Evolutionary conservation across 768 basidiomycete species (phyloP).

Genomic region (Phaeotremella fagi): DNA sequence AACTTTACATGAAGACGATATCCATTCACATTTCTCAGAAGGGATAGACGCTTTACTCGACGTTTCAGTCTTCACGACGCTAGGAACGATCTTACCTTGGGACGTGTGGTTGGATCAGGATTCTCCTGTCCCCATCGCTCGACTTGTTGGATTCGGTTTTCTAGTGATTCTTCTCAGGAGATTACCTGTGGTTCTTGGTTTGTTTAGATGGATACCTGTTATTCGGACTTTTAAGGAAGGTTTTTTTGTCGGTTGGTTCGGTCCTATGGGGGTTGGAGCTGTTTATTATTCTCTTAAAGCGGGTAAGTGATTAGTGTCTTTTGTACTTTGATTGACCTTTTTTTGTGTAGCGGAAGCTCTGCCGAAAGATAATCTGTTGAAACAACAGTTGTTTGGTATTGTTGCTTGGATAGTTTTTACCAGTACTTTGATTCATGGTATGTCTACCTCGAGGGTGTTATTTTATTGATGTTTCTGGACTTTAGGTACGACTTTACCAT

Average conservation of each 20-base stretch:
- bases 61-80: slow-evolving; percentile 18
- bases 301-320: neutral
- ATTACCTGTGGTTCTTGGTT: slow-evolving; percentile 15
- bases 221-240: slow-evolving; percentile 20
- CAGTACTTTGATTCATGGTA: slow-evolving; percentile 22
- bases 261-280: slow-evolving; percentile 25
- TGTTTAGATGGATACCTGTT: slow-evolving; percentile 12
- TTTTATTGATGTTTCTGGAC: neutral
- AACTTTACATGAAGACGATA: slow-evolving; percentile 17
- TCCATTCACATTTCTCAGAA: slow-evolving; percentile 25
- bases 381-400: slow-evolving; percentile 14
- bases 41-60: slow-evolving; percentile 25
- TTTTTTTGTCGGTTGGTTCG: slow-evolving; percentile 23
- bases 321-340: neutral
- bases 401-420: slow-evolving; percentile 23
- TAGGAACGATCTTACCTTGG: slow-evolving; percentile 28
- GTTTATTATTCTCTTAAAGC: slow-evolving; percentile 20
- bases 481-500: slow-evolving; percentile 16
- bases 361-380: slow-evolving; percentile 6
- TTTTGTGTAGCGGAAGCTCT: slow-evolving; percentile 9
- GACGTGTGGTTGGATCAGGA: slow-evolving; percentile 7
- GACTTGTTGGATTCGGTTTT: slow-evolving; percentile 12
- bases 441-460: neutral
- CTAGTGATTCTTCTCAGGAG: slow-evolving; percentile 14
- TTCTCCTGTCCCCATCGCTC: slow-evolving; percentile 1